Evolutionary conservation across 495 filamentous ascomycete genomes (phyloP).

Genomic region (Trichoderma gamsii): DNA sequence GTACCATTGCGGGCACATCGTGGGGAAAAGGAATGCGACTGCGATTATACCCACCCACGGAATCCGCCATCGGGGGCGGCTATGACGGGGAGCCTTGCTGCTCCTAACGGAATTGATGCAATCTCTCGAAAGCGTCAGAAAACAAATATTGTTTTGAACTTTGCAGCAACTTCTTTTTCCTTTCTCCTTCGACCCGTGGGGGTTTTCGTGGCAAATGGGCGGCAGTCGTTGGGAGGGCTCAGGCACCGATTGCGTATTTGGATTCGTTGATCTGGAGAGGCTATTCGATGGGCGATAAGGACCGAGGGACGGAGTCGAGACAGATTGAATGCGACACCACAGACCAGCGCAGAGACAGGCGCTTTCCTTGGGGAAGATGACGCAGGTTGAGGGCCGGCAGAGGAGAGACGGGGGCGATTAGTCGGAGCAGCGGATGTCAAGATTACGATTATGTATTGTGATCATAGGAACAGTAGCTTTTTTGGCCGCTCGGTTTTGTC

Average conservation of each 20-base stretch:
- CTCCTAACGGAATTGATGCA: constrained; percentile 3
- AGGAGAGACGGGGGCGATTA: background rate
- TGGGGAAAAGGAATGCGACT: constrained; percentile 21
- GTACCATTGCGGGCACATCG: constrained; percentile 13
- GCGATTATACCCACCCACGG: constrained; percentile 37
- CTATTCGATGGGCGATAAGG: background rate
- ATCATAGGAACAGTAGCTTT: background rate
- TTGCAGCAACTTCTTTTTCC: background rate
- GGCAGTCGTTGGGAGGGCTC: background rate
- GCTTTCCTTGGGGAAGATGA: background rate
- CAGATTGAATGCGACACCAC: background rate
- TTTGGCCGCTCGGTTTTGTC: constrained; percentile 6
- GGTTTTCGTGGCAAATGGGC: background rate
- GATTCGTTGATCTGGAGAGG: background rate
- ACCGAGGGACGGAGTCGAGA: background rate
- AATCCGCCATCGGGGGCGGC: constrained; percentile 39
- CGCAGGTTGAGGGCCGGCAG: background rate
- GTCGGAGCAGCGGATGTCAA: background rate
- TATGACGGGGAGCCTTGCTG: constrained; percentile 7
- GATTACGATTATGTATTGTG: background rate
- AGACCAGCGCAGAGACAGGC: background rate
- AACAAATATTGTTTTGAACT: background rate
- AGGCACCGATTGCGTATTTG: background rate
- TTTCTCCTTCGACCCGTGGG: no score
- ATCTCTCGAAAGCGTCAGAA: background rate